Percentiles rank a stretch among this genome's conserved stretches.
Conservation (phyloP, 2,329 filamentous ascomycete species). For the Xylaria sp. region DNA sequence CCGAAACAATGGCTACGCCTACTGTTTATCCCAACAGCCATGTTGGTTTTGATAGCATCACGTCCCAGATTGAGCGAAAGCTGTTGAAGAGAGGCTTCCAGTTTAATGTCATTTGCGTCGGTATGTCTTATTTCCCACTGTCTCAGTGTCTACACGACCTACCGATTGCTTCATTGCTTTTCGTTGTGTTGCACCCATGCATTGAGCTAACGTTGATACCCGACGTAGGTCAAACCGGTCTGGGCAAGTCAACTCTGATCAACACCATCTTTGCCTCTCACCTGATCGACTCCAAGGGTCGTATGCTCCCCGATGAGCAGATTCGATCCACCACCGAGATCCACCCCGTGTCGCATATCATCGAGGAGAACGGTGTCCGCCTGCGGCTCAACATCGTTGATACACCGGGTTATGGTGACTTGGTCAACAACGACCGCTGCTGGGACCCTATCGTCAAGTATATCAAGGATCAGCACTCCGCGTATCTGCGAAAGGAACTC, state of each 20-base stretch:
- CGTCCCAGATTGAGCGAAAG: conserved; percentile 99
- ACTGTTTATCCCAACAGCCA: conserved; percentile 93
- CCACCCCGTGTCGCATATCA: conserved; percentile 96
- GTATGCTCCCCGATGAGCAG: conserved; percentile 89
- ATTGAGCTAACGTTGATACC: conserved; percentile 49
- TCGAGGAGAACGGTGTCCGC: conserved; percentile 99
- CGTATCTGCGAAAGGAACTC: conserved; percentile 98
- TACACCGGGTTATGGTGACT: conserved; percentile 96
- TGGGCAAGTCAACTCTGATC: conserved; percentile 98
- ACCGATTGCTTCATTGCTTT: conserved; percentile 12
- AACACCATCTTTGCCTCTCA: conserved; percentile 99
- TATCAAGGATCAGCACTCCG: conserved; percentile 99
- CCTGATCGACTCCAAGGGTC: conserved; percentile 98
- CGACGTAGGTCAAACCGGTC: conserved; percentile 87
- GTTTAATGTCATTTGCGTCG: conserved; percentile 99
- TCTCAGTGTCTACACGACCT: conserved; percentile 2
- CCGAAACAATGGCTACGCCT: conserved; percentile 71
- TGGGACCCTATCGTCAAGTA: conserved; percentile 99
- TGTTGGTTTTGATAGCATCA: conserved; percentile 99
- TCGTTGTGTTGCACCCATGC: conserved; percentile 12
- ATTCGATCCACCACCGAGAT: conserved; percentile 98
- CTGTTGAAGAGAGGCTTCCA: conserved; percentile 99
- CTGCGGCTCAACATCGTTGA: conserved; percentile 98
- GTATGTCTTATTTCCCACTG: conserved; percentile 67
- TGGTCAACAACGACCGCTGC: conserved; percentile 99